Evolutionary conservation across 108 stramenopile species (phyloP).

Genomic region (Conticribra weissflogii): DNA sequence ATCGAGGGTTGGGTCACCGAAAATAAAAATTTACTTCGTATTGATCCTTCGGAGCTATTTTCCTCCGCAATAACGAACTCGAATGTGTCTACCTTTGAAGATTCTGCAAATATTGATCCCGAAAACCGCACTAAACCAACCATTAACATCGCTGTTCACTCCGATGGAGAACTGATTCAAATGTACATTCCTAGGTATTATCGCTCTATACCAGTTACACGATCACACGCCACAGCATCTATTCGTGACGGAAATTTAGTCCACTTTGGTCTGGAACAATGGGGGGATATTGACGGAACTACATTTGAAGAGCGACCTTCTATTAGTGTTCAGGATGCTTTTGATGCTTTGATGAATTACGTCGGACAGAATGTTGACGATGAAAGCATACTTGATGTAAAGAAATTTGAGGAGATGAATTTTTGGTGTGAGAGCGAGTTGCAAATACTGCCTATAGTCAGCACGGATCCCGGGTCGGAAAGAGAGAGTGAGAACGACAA

Average conservation of each 20-base stretch:
- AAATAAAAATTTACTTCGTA: too few relatives aligned
- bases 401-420: background rate
- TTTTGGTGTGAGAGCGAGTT: background rate
- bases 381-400: background rate
- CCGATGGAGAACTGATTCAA: constrained; percentile 19
- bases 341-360: background rate
- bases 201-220: background rate
- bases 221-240: constrained; percentile 2
- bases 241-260: constrained; percentile 16
- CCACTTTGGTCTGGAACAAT: constrained; percentile 10
- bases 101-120: background rate
- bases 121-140: too few relatives aligned
- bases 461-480: background rate
- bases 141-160: constrained; percentile 4
- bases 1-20: too few relatives aligned
- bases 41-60: too few relatives aligned
- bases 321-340: background rate
- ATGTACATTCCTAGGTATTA: background rate
- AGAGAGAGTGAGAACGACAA: background rate
- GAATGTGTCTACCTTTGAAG: background rate
- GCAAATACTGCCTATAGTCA: background rate
- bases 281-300: background rate
- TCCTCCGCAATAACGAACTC: background rate
- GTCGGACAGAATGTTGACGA: background rate
- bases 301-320: background rate